Evolutionary conservation across 495 filamentous ascomycete genomes (phyloP).

Genomic region (Podospora anserina): DNA sequence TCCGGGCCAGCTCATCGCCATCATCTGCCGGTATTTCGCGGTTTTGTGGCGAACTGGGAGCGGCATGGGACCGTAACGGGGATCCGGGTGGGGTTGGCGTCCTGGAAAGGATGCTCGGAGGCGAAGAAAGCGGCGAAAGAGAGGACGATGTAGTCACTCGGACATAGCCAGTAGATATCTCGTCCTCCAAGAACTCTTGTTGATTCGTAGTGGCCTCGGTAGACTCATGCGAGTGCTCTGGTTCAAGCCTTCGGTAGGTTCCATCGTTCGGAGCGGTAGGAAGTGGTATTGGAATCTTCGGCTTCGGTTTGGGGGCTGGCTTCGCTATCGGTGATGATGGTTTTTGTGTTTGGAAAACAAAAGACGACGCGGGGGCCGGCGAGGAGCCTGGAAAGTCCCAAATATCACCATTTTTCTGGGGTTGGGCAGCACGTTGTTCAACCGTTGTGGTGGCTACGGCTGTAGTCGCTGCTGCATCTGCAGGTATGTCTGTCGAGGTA

Average conservation of each 20-base stretch:
- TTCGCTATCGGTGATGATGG: background rate
- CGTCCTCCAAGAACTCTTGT: slow-evolving; percentile 11
- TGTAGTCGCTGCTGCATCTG: background rate
- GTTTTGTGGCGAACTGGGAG: slow-evolving; percentile 2
- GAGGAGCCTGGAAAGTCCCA: slow-evolving; percentile 18
- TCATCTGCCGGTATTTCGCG: slow-evolving; percentile 4
- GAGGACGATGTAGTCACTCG: slow-evolving; percentile 1
- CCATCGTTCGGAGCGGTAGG: background rate
- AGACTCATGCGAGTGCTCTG: background rate
- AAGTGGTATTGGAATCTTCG: background rate
- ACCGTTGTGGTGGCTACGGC: slow-evolving; percentile 10
- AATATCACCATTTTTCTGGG: slow-evolving; percentile 1
- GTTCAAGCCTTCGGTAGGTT: background rate
- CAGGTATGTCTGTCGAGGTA: background rate
- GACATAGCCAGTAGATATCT: slow-evolving; percentile 21
- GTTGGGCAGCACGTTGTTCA: slow-evolving; percentile 6
- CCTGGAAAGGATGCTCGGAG: slow-evolving; percentile 18
- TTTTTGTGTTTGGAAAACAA: slow-evolving; percentile 2
- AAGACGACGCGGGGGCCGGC: background rate
- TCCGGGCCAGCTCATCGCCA: slow-evolving; percentile 22
- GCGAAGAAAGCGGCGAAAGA: slow-evolving; percentile 16
- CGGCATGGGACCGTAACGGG: background rate
- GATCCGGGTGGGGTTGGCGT: slow-evolving; percentile 17
- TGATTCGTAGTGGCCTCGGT: background rate
- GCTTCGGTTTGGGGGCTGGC: background rate